These are phyloP conservation scores for Psilocybe mexicana DNA, from an alignment of 1,284 basidiomycete species.

Conservation along the genomic window DNA sequence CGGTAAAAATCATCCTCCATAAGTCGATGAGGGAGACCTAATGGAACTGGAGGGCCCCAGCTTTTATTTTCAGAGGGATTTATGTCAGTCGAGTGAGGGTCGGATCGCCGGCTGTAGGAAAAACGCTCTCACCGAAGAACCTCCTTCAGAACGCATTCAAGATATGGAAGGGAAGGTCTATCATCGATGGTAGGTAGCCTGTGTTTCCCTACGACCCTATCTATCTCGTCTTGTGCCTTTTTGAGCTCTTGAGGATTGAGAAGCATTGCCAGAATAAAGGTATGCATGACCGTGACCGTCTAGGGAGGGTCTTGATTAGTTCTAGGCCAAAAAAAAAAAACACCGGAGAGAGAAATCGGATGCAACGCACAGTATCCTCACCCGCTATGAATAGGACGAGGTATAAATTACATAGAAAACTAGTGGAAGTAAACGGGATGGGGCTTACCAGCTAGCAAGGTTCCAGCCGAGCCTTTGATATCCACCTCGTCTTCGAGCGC, in stretches of 20 bases:
- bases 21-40: conserved; percentile 50
- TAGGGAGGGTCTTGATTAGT: conserved; percentile 20
- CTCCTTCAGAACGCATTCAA: conserved; percentile 52
- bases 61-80: conserved; percentile 24
- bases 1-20: conserved; percentile 51
- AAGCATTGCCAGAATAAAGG: conserved; percentile 52
- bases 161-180: conserved; percentile 52
- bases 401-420: conserved; percentile 13
- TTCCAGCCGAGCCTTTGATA: conserved; percentile 57
- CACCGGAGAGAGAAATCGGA: neutral
- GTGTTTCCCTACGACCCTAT: conserved; percentile 45
- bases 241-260: conserved; percentile 48
- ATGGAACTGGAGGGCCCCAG: conserved; percentile 44
- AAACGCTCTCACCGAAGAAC: conserved; percentile 40
- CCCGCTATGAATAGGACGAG: conserved; percentile 37
- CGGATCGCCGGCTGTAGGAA: neutral
- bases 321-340: neutral
- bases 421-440: conserved; percentile 6
- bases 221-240: conserved; percentile 56
- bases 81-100: conserved; percentile 6
- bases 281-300: conserved; percentile 46
- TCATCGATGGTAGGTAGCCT: conserved; percentile 50
- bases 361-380: conserved; percentile 41
- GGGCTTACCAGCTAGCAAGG: conserved; percentile 46
- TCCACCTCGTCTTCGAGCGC: conserved; percentile 49